phyloP scores from a whole-genome alignment of 768 basidiomycete genomes.

The Sarcodon aspratus region DNA sequence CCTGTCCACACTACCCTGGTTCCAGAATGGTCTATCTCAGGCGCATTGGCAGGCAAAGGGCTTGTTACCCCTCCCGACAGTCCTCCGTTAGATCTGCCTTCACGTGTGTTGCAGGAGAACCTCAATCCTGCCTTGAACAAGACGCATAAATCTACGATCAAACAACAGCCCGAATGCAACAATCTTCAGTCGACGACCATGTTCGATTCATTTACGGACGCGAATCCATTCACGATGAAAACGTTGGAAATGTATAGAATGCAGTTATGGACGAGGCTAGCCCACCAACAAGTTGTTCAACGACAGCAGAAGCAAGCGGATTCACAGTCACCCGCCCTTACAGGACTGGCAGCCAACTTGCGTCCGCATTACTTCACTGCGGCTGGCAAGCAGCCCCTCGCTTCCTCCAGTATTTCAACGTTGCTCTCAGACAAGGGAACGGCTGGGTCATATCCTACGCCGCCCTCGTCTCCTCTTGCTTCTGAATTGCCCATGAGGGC shows the following conservation, averaged over 20 bases:
- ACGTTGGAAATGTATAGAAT: conserved; percentile 77
- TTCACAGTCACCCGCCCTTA: conserved; percentile 10
- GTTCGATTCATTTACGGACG: conserved; percentile 73
- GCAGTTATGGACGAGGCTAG: conserved; percentile 91
- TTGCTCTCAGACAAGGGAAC: conserved; percentile 37
- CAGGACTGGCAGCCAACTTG: conserved; percentile 17
- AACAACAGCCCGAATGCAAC: conserved; percentile 19
- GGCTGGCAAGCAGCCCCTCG: conserved; percentile 6
- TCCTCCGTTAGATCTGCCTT: conserved; percentile 11
- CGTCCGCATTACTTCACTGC: conserved; percentile 29
- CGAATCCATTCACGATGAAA: conserved; percentile 82
- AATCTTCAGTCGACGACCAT: conserved; percentile 17
- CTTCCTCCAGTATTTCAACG: conserved; percentile 14
- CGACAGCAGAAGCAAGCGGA: conserved; percentile 18
- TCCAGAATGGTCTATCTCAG: conserved; percentile 38
- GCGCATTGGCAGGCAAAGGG: conserved; percentile 17
- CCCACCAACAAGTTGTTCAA: conserved; percentile 49
- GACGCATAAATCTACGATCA: conserved; percentile 9
- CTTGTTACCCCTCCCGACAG: neutral
- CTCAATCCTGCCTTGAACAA: conserved; percentile 65
- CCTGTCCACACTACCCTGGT: conserved; percentile 79
- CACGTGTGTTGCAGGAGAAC: conserved; percentile 51
- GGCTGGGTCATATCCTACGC: conserved; percentile 25
- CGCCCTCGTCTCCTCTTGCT: conserved; percentile 29
- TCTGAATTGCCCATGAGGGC: conserved; percentile 20